phyloP scores from a whole-genome alignment of 192 early-diverging fungal genomes.

The Kickxella alabastrina region DNA sequence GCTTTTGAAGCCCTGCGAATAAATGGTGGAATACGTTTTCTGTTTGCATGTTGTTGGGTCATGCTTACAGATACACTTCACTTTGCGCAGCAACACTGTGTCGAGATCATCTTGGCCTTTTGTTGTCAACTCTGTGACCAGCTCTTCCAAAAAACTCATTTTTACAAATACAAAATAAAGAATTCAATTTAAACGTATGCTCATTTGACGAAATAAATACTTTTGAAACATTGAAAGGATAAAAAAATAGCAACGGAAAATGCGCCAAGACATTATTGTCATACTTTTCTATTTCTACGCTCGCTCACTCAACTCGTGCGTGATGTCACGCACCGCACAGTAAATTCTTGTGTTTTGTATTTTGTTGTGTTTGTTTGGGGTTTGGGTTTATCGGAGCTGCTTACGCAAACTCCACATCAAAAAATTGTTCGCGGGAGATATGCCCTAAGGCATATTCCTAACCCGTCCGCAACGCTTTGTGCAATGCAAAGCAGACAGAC shows the following conservation, averaged over 20 bases:
- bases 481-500: slow-evolving; percentile 38
- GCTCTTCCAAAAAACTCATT: slow-evolving; percentile 11
- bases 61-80: slow-evolving; percentile 23
- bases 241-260: too few species aligned
- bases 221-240: not conserved
- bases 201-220: too few species aligned
- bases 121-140: slow-evolving; percentile 26
- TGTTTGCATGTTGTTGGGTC: slow-evolving; percentile 2
- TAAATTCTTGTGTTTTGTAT: too few species aligned
- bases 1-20: slow-evolving; percentile 11
- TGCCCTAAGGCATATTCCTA: slow-evolving; percentile 35
- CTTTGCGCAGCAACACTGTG: slow-evolving; percentile 6
- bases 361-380: too few species aligned
- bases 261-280: too few species aligned
- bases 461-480: slow-evolving; percentile 31
- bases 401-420: slow-evolving; percentile 52
- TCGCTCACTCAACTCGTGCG: too few species aligned
- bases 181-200: not conserved
- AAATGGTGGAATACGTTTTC: slow-evolving; percentile 4
- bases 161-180: not conserved
- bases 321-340: too few species aligned
- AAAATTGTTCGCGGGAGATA: slow-evolving; percentile 37
- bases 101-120: slow-evolving; percentile 18
- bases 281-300: too few species aligned
- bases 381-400: too few species aligned